These are phyloP conservation scores for Globisporangium alternatum DNA, from an alignment of 352 stramenopile genomes.

Conservation along the genomic window DNA sequence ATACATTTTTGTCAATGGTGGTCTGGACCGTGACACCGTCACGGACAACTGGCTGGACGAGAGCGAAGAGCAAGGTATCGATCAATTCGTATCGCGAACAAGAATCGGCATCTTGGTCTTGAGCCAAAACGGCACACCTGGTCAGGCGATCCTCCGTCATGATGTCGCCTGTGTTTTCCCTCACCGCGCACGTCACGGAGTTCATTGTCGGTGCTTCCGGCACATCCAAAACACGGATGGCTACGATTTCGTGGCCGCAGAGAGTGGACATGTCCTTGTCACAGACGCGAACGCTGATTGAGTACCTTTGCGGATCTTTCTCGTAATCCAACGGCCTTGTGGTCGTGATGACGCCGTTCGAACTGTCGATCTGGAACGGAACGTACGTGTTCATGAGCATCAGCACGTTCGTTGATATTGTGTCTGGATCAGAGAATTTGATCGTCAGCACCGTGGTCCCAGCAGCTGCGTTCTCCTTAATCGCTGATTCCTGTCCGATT, in stretches of 20 bases:
- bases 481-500: slow-evolving; percentile 15
- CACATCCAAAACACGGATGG: slow-evolving; percentile 27
- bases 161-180: slow-evolving; percentile 42
- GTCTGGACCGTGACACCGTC: not conserved
- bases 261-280: slow-evolving; percentile 26
- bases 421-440: slow-evolving; percentile 36
- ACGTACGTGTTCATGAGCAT: slow-evolving; percentile 8
- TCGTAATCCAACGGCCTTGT: slow-evolving; percentile 49
- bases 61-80: slow-evolving; percentile 9
- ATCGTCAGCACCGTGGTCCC: slow-evolving; percentile 28
- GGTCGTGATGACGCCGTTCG: slow-evolving; percentile 28
- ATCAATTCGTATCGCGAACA: slow-evolving; percentile 48
- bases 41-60: not conserved
- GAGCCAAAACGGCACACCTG: slow-evolving; percentile 34
- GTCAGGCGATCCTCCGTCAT: slow-evolving; percentile 20
- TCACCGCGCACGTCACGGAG: slow-evolving; percentile 27
- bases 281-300: slow-evolving; percentile 43
- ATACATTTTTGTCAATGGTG: not conserved
- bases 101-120: slow-evolving; percentile 36
- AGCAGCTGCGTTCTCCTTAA: slow-evolving; percentile 39
- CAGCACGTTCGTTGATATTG: slow-evolving; percentile 19
- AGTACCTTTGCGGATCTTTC: slow-evolving; percentile 27
- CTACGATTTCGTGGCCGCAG: slow-evolving; percentile 39
- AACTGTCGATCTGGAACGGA: slow-evolving; percentile 4
- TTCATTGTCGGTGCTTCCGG: slow-evolving; percentile 34